Conservation (phyloP, 768 basidiomycete species). For the Amanita rubescens region DNA sequence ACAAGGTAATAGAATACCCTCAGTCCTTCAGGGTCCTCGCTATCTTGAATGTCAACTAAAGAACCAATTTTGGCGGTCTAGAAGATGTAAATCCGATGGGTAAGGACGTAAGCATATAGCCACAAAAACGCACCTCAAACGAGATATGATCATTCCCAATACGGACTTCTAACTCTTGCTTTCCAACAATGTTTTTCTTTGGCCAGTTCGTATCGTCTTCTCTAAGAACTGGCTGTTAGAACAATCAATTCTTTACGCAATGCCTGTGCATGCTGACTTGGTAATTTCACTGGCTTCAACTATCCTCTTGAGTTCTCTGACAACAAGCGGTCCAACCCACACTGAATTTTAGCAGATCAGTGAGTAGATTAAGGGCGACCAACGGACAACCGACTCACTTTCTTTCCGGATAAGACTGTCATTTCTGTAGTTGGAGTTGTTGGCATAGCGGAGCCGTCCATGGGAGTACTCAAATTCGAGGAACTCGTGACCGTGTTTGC, state of each 20-base stretch:
- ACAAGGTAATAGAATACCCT: conserved; percentile 98
- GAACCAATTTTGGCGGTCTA: conserved; percentile 99
- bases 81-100: background rate
- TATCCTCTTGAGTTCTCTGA: conserved; percentile 92
- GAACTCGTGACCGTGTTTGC: conserved; percentile 96
- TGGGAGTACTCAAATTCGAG: conserved; percentile 98
- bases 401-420: conserved; percentile 98
- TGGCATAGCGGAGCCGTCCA: conserved; percentile 93
- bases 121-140: conserved; percentile 68
- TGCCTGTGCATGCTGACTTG: conserved; percentile 48
- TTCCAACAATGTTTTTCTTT: conserved; percentile 97
- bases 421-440: conserved; percentile 99
- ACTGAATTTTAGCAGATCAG: conserved; percentile 38
- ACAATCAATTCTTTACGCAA: background rate
- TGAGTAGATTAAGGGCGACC: background rate
- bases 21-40: conserved; percentile 94
- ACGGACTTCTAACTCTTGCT: conserved; percentile 95
- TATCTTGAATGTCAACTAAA: conserved; percentile 93
- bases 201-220: conserved; percentile 99
- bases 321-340: conserved; percentile 89
- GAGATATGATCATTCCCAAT: conserved; percentile 93
- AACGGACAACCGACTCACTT: conserved; percentile 51
- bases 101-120: background rate
- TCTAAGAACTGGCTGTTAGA: conserved; percentile 33
- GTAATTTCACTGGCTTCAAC: conserved; percentile 91